These are phyloP conservation scores for Tricholoma bakamatsutake DNA, from an alignment of 768 basidiomycete species.

Conservation along the genomic window DNA sequence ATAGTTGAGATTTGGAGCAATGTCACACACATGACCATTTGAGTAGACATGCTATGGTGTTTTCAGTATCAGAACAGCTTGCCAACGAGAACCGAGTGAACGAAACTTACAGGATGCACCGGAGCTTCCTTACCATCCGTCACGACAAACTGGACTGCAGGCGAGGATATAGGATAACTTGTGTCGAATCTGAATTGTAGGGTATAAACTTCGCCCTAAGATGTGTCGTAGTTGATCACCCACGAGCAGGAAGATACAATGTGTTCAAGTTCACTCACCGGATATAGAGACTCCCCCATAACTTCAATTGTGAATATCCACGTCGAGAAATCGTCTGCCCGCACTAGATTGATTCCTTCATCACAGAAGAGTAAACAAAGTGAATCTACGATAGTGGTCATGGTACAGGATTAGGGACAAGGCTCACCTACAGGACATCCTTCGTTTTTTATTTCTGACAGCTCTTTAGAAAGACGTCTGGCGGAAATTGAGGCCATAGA, in stretches of 20 bases:
- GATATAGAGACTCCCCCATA: conserved; percentile 76
- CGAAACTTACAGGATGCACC: conserved; percentile 62
- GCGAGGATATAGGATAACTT: conserved; percentile 82
- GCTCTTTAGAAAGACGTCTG: conserved; percentile 65
- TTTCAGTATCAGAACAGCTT: conserved; percentile 9
- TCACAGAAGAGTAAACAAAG: conserved; percentile 2
- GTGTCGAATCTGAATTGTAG: conserved; percentile 79
- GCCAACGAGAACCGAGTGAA: not conserved
- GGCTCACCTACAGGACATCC: conserved; percentile 60
- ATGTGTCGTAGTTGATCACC: not conserved
- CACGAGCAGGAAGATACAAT: not conserved
- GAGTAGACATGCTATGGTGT: conserved; percentile 73
- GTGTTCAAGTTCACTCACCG: conserved; percentile 35
- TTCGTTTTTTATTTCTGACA: conserved; percentile 58
- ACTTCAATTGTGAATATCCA: conserved; percentile 82
- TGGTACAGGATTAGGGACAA: not conserved
- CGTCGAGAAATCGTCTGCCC: conserved; percentile 70
- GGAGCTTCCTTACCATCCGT: conserved; percentile 61
- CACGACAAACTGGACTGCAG: conserved; percentile 82
- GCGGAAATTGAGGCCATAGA: conserved; percentile 58
- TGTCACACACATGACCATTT: conserved; percentile 66
- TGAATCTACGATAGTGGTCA: not conserved
- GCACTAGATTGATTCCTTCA: conserved; percentile 65
- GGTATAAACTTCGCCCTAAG: conserved; percentile 68
- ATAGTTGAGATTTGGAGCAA: conserved; percentile 4